A percentile compares a stretch with the other conserved stretches of the same genome.
phyloP scores from a whole-genome alignment of 495 filamentous ascomycete species.

The Penicillium bovifimosum region DNA sequence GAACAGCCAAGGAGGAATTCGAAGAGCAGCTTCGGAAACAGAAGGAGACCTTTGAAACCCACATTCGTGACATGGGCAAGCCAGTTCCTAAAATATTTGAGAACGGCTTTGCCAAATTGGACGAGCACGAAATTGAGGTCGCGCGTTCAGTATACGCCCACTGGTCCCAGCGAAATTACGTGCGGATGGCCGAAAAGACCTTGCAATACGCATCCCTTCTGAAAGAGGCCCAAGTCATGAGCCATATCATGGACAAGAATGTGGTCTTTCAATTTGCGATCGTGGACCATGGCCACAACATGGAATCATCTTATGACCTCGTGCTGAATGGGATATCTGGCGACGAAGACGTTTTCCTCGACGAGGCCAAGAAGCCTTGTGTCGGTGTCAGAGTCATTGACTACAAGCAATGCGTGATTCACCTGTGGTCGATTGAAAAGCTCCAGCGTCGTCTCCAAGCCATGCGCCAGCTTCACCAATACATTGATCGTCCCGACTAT shows the following conservation, averaged over 20 bases:
- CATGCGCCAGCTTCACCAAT: constrained; percentile 97
- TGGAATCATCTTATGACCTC: constrained; percentile 92
- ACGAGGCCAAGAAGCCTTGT: constrained; percentile 80
- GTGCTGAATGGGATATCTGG: constrained; percentile 89
- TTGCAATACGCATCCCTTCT: constrained; percentile 79
- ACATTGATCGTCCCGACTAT: constrained; percentile 90
- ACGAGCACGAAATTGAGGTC: constrained; percentile 61
- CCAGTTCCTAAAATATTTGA: constrained; percentile 42
- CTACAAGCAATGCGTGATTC: constrained; percentile 79
- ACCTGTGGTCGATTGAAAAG: constrained; percentile 93
- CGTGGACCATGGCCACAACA: constrained; percentile 78
- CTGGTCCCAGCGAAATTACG: constrained; percentile 82
- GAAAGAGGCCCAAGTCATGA: constrained; percentile 98
- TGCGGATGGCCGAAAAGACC: constrained; percentile 91
- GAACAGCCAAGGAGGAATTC: constrained; percentile 77
- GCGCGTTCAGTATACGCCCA: constrained; percentile 61
- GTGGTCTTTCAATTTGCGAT: constrained; percentile 95
- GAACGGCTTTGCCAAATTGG: constrained; percentile 55
- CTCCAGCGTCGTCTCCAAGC: constrained; percentile 76
- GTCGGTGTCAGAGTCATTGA: constrained; percentile 88
- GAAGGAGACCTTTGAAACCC: constrained; percentile 68
- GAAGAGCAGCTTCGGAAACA: constrained; percentile 71
- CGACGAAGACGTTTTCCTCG: constrained; percentile 79
- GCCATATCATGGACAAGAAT: constrained; percentile 89
- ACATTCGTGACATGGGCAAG: constrained; percentile 57